Evolutionary conservation across 495 filamentous ascomycete genomes (phyloP).

Genomic region (Trichoderma gamsii): DNA sequence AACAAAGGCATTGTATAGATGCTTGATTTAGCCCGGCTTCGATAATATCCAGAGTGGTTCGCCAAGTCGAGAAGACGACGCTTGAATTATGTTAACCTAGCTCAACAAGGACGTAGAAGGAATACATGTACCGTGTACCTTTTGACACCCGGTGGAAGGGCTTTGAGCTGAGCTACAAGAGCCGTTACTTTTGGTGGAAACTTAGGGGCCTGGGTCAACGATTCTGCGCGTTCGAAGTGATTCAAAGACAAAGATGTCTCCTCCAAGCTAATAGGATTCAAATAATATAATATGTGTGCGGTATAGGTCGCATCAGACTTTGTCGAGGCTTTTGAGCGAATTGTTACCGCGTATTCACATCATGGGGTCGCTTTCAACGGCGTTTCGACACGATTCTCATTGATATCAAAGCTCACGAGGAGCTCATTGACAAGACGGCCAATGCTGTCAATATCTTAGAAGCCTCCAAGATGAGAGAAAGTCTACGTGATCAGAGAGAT

Average conservation of each 20-base stretch:
- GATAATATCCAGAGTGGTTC: conserved; percentile 37
- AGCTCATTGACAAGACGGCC: no score
- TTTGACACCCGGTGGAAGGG: conserved; percentile 22
- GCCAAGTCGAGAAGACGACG: conserved; percentile 43
- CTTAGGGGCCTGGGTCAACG: neutral
- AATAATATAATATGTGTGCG: no score
- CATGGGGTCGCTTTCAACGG: no score
- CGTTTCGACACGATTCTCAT: no score
- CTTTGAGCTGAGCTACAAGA: conserved; percentile 21
- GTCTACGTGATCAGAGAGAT: no score
- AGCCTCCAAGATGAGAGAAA: no score
- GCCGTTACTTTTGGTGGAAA: conserved; percentile 27
- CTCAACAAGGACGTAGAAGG: neutral
- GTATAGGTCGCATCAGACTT: no score
- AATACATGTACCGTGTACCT: conserved; percentile 17
- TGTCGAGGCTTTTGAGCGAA: no score
- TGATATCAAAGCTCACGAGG: no score
- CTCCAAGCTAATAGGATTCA: conserved; percentile 16
- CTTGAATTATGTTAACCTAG: conserved; percentile 21
- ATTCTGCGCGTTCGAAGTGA: neutral
- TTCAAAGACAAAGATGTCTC: conserved; percentile 14
- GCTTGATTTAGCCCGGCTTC: conserved; percentile 29
- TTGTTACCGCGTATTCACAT: no score
- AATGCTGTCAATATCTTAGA: no score
- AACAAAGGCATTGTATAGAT: conserved; percentile 27